Evolutionary conservation across 805 yeast species (phyloP).

Genomic region (Candida ulmi): DNA sequence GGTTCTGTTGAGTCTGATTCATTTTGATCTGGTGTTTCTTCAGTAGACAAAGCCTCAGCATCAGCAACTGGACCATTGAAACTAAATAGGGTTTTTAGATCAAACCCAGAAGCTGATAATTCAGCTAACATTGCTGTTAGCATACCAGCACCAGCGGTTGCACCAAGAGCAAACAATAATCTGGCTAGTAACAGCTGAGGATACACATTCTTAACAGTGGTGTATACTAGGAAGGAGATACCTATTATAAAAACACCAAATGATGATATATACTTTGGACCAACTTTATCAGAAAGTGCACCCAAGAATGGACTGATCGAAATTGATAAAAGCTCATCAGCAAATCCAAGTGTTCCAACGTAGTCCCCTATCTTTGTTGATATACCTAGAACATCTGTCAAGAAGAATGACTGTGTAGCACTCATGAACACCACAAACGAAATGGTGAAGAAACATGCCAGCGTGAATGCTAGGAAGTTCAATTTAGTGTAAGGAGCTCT

Average conservation of each 20-base stretch:
- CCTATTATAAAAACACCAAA: constrained; percentile 45
- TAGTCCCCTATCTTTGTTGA: constrained; percentile 34
- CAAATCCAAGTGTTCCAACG: constrained; percentile 45
- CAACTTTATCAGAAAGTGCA: constrained; percentile 54
- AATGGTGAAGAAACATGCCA: constrained; percentile 34
- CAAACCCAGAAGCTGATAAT: constrained; percentile 41
- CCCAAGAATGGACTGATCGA: constrained; percentile 57
- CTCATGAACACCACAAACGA: constrained; percentile 38
- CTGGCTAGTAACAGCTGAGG: constrained; percentile 50
- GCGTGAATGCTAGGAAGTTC: constrained; percentile 27
- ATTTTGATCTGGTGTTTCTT: neutral
- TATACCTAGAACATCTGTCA: constrained; percentile 31
- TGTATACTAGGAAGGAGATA: constrained; percentile 42
- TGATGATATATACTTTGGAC: constrained; percentile 48
- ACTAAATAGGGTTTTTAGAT: constrained; percentile 16
- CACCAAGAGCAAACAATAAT: constrained; percentile 56
- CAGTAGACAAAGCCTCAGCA: neutral
- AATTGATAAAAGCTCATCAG: constrained; percentile 55
- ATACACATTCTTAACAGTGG: constrained; percentile 36
- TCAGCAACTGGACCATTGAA: constrained; percentile 9
- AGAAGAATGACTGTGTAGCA: constrained; percentile 39
- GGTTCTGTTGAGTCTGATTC: constrained; percentile 4
- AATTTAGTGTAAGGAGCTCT: constrained; percentile 15
- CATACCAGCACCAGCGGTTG: constrained; percentile 48
- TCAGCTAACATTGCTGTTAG: constrained; percentile 57